phyloP scores from a whole-genome alignment of 192 early-diverging fungal genomes.

The Coemansia sp. region DNA sequence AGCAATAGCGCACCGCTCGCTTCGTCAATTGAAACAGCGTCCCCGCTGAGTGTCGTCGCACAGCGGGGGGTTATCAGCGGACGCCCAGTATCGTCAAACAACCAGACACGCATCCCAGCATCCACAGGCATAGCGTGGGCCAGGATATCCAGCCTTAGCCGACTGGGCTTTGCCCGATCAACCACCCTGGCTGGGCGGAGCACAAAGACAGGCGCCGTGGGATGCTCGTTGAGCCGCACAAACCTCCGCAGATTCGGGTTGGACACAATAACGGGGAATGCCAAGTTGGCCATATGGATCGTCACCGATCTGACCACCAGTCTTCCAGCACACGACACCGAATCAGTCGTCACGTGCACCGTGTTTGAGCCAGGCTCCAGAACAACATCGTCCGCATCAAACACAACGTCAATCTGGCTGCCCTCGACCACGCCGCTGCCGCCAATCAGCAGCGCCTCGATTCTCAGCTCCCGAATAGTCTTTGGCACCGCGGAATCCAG shows the following conservation, averaged over 20 bases:
- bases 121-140: conserved; percentile 6
- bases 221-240: conserved; percentile 32
- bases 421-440: not conserved
- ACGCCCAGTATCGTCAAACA: conserved; percentile 18
- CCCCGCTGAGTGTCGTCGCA: not conserved
- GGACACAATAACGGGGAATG: conserved; percentile 13
- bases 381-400: conserved; percentile 12
- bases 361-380: conserved; percentile 8
- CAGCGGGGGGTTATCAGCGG: conserved; percentile 13
- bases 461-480: not conserved
- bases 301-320: conserved; percentile 22
- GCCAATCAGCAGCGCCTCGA: conserved; percentile 23
- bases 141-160: conserved; percentile 13
- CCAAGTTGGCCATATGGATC: conserved; percentile 20
- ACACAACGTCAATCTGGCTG: conserved; percentile 24
- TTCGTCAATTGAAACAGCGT: not conserved
- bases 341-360: conserved; percentile 18
- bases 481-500: conserved; percentile 15
- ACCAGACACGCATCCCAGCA: conserved; percentile 23
- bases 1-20: conserved; percentile 19
- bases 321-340: conserved; percentile 35
- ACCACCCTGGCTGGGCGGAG: not conserved
- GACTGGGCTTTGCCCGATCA: conserved; percentile 1
- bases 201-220: conserved; percentile 1
- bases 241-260: conserved; percentile 11